Conservation (phyloP, 208 protist species). For the Wallacemonas collosoma region DNA sequence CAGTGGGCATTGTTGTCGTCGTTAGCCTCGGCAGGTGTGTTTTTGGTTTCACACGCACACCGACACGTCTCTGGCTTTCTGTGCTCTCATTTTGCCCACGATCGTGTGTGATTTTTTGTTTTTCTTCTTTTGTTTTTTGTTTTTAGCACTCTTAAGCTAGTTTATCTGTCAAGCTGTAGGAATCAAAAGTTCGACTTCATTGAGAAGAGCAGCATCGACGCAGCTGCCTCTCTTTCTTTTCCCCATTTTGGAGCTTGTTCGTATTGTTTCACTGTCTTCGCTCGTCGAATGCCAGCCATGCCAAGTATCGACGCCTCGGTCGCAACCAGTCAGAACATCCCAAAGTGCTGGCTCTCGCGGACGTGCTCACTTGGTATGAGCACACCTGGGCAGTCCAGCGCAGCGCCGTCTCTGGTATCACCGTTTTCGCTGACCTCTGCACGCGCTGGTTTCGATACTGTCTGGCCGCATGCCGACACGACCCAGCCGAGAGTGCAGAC, state of each 20-base stretch:
- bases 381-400: background rate
- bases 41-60: background rate
- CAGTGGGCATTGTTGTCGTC: background rate
- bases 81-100: too few relatives aligned
- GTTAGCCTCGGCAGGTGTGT: background rate
- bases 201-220: too few relatives aligned
- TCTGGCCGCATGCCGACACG: too few relatives aligned
- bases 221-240: background rate
- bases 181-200: too few relatives aligned
- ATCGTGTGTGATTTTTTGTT: slow-evolving; percentile 11
- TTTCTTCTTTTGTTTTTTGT: slow-evolving; percentile 10
- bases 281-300: background rate
- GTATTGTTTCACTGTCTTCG: background rate
- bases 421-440: slow-evolving; percentile 5
- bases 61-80: too few relatives aligned
- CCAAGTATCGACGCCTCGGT: background rate
- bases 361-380: background rate
- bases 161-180: too few relatives aligned
- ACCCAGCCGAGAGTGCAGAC: too few relatives aligned
- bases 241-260: background rate
- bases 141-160: background rate
- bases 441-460: background rate
- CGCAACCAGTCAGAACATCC: background rate
- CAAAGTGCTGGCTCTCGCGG: background rate
- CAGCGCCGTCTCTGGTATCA: background rate